A percentile compares a stretch with the other conserved stretches of the same genome.
Conservation (phyloP, 495 filamentous ascomycete species). For the Opeltia flavorubescens region DNA sequence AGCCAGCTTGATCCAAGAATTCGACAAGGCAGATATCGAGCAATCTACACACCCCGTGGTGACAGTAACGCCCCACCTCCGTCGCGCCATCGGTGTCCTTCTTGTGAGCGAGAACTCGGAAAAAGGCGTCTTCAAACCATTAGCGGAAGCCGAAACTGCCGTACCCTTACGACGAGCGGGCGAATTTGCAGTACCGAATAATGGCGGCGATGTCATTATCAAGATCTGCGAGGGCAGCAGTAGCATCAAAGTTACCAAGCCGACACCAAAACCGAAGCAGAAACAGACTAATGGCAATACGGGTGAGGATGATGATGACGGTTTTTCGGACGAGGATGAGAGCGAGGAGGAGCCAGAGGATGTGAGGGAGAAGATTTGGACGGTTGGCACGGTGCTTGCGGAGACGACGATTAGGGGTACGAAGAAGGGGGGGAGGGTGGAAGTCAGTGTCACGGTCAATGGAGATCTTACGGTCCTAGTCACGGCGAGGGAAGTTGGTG, state of each 20-base stretch:
- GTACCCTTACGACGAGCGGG: slow-evolving; percentile 76
- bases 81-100: slow-evolving; percentile 77
- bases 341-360: slow-evolving; percentile 82
- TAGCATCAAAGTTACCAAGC: slow-evolving; percentile 81
- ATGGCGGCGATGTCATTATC: slow-evolving; percentile 75
- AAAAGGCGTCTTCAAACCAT: slow-evolving; percentile 54
- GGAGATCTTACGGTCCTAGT: slow-evolving; percentile 64
- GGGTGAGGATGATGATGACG: slow-evolving; percentile 44
- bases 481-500: slow-evolving; percentile 72
- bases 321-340: slow-evolving; percentile 48
- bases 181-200: slow-evolving; percentile 55
- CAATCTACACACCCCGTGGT: slow-evolving; percentile 92
- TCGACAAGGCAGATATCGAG: slow-evolving; percentile 83
- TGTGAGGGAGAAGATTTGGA: slow-evolving; percentile 81
- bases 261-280: slow-evolving; percentile 61
- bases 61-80: slow-evolving; percentile 80
- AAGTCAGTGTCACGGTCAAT: slow-evolving; percentile 78
- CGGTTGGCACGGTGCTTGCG: slow-evolving; percentile 67
- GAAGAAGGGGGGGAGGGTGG: slow-evolving; percentile 81
- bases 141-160: slow-evolving; percentile 74
- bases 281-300: slow-evolving; percentile 36
- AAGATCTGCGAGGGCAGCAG: slow-evolving; percentile 73
- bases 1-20: slow-evolving; percentile 81
- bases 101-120: slow-evolving; percentile 46
- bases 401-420: slow-evolving; percentile 72